Evolutionary conservation across 1,284 basidiomycete species (phyloP), one percentile per base, ranked within the genome.

Genomic region (Ustilago vetiveriae): DNA sequence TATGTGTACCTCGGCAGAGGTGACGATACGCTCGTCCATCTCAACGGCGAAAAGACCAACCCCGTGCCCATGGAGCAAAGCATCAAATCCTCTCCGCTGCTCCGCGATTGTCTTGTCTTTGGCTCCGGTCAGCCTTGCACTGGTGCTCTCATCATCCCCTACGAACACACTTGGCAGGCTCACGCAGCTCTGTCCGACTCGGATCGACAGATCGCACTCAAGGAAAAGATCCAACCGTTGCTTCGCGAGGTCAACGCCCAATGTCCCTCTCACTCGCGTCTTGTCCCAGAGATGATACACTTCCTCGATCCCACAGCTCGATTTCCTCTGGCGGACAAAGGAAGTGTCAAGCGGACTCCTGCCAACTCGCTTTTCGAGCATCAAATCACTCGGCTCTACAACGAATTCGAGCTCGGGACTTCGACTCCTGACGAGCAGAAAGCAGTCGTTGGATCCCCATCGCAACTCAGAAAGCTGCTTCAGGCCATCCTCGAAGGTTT

Each of bases 1-100:
- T 87, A 85, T 81, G 86, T 86, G 64, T 87, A 87, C 52, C 82
- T 87, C 36, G 88, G 88, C 2, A 82, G 88, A 21, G 78, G 87
- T 37, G 88, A 89, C 68, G 88, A 89, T 64, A 88, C 87, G 0
- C 83, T 87, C 3, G 85, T 86, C 19, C 74, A 76, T 23, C 49
- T 53, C 21, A 71, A 60, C n/a, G 74, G 74, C 39, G 69, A 76
- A 47, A 74, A 76, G 62, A 72, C 72, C 26, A 72, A 74, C 41
- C 72, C 74, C 0, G 59, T 71, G 3, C 68, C 74, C 4, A 74
- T 76, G 49, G 74, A 76, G 40, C 50, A 60, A 35, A 58, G 40
- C 33, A 22, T 74, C 54, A 52, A 49, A 10, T 62, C 68, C 6
- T 71, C 68, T 3, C 63, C 68, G 0, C 83, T 85, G 32, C 68